Conservation (phyloP, 2,329 filamentous ascomycete species). For the Aspergillus nomiae region DNA sequence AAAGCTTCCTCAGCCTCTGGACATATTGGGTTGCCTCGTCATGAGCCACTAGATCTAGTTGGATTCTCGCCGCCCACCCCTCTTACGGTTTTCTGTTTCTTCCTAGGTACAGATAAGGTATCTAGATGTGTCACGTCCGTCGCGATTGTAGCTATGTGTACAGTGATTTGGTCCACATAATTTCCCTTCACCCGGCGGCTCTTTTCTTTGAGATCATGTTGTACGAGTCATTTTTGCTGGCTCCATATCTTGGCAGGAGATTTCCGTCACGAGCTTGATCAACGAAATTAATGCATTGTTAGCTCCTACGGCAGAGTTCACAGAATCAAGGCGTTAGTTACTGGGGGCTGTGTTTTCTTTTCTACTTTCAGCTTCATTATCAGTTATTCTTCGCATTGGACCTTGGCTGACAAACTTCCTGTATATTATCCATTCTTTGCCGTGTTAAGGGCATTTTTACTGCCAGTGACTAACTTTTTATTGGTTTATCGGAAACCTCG, state of each 20-base stretch:
- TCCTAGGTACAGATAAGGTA: background rate
- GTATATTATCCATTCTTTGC: background rate
- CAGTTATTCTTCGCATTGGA: background rate
- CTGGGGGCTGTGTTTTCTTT: background rate
- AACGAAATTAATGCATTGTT: background rate
- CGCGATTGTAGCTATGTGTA: background rate
- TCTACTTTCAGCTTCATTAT: background rate
- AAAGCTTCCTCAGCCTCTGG: background rate
- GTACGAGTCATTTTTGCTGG: background rate
- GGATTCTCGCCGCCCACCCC: no score
- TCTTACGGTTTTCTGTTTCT: background rate
- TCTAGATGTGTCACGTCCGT: background rate
- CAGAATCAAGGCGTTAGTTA: background rate
- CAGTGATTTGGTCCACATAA: background rate
- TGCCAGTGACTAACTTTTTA: background rate
- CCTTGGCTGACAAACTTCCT: background rate
- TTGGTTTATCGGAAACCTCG: background rate
- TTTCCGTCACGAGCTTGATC: background rate
- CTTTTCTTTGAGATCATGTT: background rate
- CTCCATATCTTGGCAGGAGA: background rate
- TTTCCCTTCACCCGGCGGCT: background rate
- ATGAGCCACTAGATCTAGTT: background rate
- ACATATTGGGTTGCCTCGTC: background rate
- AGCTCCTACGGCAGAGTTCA: background rate
- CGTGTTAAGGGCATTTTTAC: background rate